Conservation (phyloP, 768 basidiomycete species). For the Hemileccinum rubropunctum region DNA sequence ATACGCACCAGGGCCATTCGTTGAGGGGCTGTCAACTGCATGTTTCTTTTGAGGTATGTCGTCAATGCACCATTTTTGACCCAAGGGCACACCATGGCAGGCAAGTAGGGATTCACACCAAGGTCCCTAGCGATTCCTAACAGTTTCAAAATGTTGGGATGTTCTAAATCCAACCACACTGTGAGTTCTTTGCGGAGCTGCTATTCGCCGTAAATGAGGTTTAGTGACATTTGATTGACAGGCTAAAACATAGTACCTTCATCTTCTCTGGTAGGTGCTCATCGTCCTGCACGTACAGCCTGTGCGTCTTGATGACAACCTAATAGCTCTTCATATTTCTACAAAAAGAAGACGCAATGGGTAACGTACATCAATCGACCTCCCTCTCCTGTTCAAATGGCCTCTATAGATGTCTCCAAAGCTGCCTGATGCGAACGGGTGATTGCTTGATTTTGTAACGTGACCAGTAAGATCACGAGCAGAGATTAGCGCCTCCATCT, state of each 20-base stretch:
- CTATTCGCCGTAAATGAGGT: neutral
- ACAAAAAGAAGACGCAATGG: neutral
- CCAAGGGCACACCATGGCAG: conserved; percentile 4
- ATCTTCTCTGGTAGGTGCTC: neutral
- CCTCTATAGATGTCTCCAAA: conserved; percentile 1
- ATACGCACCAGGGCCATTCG: neutral
- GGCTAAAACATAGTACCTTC: neutral
- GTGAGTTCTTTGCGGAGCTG: neutral
- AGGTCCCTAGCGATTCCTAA: neutral
- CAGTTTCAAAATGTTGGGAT: neutral
- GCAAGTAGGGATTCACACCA: neutral
- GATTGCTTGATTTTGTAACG: neutral
- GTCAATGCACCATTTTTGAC: neutral
- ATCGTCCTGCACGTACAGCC: neutral
- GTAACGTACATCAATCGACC: too few relatives aligned
- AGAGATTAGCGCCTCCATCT: too few relatives aligned
- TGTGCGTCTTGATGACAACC: neutral
- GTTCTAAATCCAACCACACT: neutral
- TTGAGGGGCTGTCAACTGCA: neutral
- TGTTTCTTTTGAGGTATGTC: neutral
- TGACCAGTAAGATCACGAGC: neutral
- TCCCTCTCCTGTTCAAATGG: neutral
- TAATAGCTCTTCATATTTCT: neutral
- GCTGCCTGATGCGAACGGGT: neutral
- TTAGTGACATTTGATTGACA: neutral